Evolutionary conservation across 106 monocot genomes (phyloP), one percentile per base, ranked within the genome.

Genomic region (Narthecium ossifragum): DNA sequence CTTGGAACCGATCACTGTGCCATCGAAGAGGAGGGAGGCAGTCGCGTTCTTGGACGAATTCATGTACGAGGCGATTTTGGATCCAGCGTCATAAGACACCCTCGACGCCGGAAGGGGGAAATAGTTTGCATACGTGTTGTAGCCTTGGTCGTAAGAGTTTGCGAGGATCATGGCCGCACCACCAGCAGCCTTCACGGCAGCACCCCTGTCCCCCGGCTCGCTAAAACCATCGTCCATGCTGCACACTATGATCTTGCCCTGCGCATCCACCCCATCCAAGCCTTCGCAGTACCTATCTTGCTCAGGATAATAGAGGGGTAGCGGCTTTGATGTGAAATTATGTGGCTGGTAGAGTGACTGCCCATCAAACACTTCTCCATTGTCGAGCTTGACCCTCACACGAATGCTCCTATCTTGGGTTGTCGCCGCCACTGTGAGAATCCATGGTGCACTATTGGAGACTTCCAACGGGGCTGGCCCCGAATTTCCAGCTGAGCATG

Each of bases 211-310:
- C 3, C n/a, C 10, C 21, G 13, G n/a, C 20, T 4, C 10, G 31
- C 8, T 6, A n/a, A 10, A 43, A 18, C 43, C 0, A 2, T 25
- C 20, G 2, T 4, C 14, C 5, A 7, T 40, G 0, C 32, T 5
- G 31, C 65, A 65, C 4, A 54, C 0, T 17, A 65, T 53, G 1
- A 65, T 23, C 39, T 54, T 53, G 9, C 64, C 64, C n/a, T 26
- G 26, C 9, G 32, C 24, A 31, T 62, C n/a, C n/a, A n/a, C n/a
- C n/a, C n/a, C 32, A 10, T 11, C 3, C 34, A n/a, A 1, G 14
- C 11, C 0, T 15, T 2, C 41, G 10, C 13, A 2, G 10, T 2
- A 15, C 27, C 24, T 14, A 20, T 20, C 4, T 77, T 71, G 71
- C 70, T 32, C 52, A 60, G 31, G 60, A 17, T 0, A n/a, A n/a